Evolutionary conservation across 2,329 filamentous ascomycete species (phyloP).

Genomic region (Botrytis cinerea): DNA sequence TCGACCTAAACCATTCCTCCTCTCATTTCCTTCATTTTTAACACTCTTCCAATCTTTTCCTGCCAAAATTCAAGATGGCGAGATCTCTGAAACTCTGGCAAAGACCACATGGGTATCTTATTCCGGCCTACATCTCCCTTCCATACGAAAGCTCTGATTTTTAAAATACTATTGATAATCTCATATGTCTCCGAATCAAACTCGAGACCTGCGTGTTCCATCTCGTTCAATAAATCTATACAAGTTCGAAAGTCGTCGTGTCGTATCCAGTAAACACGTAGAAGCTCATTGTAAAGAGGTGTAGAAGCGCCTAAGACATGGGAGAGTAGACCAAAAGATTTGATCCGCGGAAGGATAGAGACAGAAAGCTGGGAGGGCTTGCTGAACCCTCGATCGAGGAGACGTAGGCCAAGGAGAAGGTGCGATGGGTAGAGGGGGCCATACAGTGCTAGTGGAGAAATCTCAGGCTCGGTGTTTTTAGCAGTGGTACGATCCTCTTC

Average conservation of each 20-base stretch:
- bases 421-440: constrained; percentile 66
- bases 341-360: constrained; percentile 65
- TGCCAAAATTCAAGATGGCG: constrained; percentile 33
- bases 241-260: constrained; percentile 52
- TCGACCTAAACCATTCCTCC: background rate
- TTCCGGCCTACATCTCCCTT: constrained; percentile 30
- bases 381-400: constrained; percentile 58
- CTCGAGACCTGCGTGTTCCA: constrained; percentile 40
- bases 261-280: constrained; percentile 61
- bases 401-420: constrained; percentile 57
- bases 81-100: constrained; percentile 37
- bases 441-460: constrained; percentile 52
- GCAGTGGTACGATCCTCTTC: background rate
- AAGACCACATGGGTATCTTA: constrained; percentile 34
- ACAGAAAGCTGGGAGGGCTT: constrained; percentile 60
- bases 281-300: constrained; percentile 67
- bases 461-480: background rate
- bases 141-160: constrained; percentile 28
- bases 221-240: constrained; percentile 37
- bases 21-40: constrained; percentile 25
- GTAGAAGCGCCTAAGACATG: constrained; percentile 73
- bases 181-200: constrained; percentile 39
- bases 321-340: constrained; percentile 66
- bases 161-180: constrained; percentile 34
- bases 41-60: constrained; percentile 29